These are phyloP conservation scores for Boechera stricta DNA, from an alignment of 345 rosid species.

Conservation along the genomic window DNA sequence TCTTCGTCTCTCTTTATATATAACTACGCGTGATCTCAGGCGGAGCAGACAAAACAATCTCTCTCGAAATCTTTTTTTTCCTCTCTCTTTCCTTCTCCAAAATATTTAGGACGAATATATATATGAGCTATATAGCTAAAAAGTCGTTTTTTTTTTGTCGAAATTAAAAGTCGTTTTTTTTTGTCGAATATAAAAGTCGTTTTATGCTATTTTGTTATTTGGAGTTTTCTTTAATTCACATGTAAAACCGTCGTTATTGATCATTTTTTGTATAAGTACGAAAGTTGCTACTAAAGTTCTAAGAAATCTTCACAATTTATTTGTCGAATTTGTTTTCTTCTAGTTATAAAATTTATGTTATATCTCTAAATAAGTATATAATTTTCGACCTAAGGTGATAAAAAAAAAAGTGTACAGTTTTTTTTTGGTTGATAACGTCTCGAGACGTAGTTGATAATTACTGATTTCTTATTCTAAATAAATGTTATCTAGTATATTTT, in stretches of 20 bases:
- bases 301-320: neutral
- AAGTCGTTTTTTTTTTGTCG: constrained; percentile 30
- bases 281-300: neutral
- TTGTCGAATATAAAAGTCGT: neutral
- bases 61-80: constrained; percentile 33
- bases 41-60: constrained; percentile 39
- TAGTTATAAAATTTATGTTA: too few relatives aligned
- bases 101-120: neutral
- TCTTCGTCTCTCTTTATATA: neutral
- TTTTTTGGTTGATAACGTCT: constrained; percentile 18
- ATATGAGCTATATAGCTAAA: neutral
- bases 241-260: neutral
- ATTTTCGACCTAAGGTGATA: neutral
- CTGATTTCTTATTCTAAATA: neutral
- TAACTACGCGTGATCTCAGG: constrained; percentile 37
- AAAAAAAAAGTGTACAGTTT: neutral
- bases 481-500: neutral
- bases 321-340: neutral
- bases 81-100: constrained; percentile 16
- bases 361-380: too few relatives aligned
- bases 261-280: neutral
- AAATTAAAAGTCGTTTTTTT: neutral
- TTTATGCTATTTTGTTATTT: neutral
- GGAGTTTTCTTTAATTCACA: constrained; percentile 21
- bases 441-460: constrained; percentile 22